phyloP scores from a whole-genome alignment of 257 asterid species.

The Primulina huaijiensis region DNA sequence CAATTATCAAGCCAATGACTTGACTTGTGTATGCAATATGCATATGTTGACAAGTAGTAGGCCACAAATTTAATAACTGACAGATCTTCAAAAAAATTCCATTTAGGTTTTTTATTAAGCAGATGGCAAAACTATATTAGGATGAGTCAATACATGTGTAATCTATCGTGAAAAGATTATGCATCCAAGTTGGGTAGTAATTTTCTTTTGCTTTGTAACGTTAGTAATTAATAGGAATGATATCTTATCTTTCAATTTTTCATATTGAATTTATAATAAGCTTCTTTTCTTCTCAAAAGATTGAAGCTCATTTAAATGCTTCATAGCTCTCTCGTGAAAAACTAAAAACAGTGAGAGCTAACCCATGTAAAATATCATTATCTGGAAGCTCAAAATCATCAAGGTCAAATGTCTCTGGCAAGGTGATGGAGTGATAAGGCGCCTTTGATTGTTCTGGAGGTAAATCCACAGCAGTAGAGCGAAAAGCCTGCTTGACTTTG shows the following conservation, averaged over 20 bases:
- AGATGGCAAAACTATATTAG: neutral
- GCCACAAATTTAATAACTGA: constrained; percentile 10
- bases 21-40: neutral
- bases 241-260: neutral
- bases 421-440: constrained; percentile 93
- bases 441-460: constrained; percentile 99
- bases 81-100: neutral
- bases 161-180: neutral
- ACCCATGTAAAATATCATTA: constrained; percentile 86
- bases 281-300: neutral
- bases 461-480: constrained; percentile 93
- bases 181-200: neutral
- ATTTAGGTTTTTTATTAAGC: too few relatives aligned
- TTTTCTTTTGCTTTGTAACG: neutral
- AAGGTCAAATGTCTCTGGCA: constrained; percentile 98
- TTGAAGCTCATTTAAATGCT: constrained; percentile 2
- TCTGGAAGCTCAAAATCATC: constrained; percentile 99
- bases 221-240: too few relatives aligned
- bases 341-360: constrained; percentile 32
- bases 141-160: too few relatives aligned
- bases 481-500: constrained; percentile 94
- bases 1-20: constrained; percentile 10
- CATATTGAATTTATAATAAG: neutral
- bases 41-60: neutral
- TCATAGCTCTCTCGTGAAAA: constrained; percentile 1